These are phyloP conservation scores for Penstemon davidsonii DNA, from an alignment of 257 asterid species.

Conservation along the genomic window DNA sequence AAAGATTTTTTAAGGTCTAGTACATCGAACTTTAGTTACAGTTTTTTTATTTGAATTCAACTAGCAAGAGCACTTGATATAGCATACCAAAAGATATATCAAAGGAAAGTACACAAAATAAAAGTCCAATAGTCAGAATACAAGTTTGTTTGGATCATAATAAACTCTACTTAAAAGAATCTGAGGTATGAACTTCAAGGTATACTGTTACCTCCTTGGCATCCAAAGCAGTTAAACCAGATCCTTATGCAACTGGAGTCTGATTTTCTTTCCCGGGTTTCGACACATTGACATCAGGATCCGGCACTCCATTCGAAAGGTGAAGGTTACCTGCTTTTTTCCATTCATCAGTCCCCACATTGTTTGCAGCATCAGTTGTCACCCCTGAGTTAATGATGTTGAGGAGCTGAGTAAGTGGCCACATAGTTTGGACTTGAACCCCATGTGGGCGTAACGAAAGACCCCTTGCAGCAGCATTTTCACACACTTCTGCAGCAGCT, in stretches of 20 bases:
- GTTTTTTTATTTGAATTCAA: too few species aligned
- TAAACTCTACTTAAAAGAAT: too few species aligned
- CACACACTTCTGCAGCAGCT: slow-evolving; percentile 81
- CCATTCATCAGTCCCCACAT: slow-evolving; percentile 30
- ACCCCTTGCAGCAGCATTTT: slow-evolving; percentile 94
- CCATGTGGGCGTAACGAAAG: slow-evolving; percentile 69
- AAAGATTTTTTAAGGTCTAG: too few species aligned
- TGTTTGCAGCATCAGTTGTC: slow-evolving; percentile 38
- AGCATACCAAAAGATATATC: too few species aligned
- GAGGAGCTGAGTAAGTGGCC: slow-evolving; percentile 64
- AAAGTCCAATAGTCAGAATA: too few species aligned
- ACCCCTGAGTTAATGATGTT: slow-evolving; percentile 52
- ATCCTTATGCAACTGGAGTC: slow-evolving; percentile 77
- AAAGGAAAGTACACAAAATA: too few species aligned
- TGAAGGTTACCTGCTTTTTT: slow-evolving; percentile 38
- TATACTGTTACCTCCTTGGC: slow-evolving; percentile 63
- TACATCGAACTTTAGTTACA: too few species aligned
- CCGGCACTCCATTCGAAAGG: slow-evolving; percentile 37
- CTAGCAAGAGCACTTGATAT: too few species aligned
- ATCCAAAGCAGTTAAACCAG: slow-evolving; percentile 63
- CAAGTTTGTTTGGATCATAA: too few species aligned
- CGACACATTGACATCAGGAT: slow-evolving; percentile 26
- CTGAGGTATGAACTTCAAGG: too few species aligned
- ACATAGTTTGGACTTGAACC: slow-evolving; percentile 57
- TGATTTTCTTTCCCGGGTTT: slow-evolving; percentile 39